Evolutionary conservation across 768 basidiomycete species (phyloP).

Genomic region (Naganishia onofrii): DNA sequence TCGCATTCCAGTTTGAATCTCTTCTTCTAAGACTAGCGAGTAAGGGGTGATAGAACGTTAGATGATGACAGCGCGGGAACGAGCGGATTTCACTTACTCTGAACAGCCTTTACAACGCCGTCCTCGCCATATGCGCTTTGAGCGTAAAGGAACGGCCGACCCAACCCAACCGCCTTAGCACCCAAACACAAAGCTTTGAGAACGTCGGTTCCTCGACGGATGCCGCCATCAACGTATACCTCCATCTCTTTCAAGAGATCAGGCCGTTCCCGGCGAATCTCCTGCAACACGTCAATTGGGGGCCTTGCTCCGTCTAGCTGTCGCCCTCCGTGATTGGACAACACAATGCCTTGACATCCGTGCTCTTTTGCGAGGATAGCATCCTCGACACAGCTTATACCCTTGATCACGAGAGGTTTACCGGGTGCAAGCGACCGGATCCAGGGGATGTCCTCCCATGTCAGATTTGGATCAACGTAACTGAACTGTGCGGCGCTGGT

Average conservation of each 20-base stretch:
- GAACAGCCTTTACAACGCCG: constrained; percentile 40
- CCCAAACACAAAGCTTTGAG: constrained; percentile 59
- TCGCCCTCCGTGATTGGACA: constrained; percentile 57
- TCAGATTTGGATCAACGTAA: constrained; percentile 40
- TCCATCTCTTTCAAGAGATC: constrained; percentile 55
- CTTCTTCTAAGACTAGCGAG: constrained; percentile 63
- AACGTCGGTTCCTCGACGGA: constrained; percentile 58
- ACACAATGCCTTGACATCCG: constrained; percentile 54
- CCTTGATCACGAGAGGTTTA: constrained; percentile 53
- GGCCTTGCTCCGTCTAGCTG: constrained; percentile 74
- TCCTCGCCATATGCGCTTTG: constrained; percentile 47
- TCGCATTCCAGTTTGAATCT: constrained; percentile 74
- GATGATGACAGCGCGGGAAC: background rate
- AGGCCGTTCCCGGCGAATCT: constrained; percentile 54
- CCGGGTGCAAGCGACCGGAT: constrained; percentile 44
- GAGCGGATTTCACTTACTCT: constrained; percentile 35
- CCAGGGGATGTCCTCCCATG: constrained; percentile 51
- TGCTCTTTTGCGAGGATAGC: constrained; percentile 52
- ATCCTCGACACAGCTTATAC: constrained; percentile 51
- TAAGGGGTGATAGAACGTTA: background rate
- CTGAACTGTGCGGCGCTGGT: constrained; percentile 32
- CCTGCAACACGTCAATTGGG: constrained; percentile 62
- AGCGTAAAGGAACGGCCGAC: constrained; percentile 77
- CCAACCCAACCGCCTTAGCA: constrained; percentile 80
- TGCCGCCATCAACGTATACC: constrained; percentile 58